Evolutionary conservation across 1,284 basidiomycete genomes (phyloP).

Genomic region (Cryptococcus sp.): DNA sequence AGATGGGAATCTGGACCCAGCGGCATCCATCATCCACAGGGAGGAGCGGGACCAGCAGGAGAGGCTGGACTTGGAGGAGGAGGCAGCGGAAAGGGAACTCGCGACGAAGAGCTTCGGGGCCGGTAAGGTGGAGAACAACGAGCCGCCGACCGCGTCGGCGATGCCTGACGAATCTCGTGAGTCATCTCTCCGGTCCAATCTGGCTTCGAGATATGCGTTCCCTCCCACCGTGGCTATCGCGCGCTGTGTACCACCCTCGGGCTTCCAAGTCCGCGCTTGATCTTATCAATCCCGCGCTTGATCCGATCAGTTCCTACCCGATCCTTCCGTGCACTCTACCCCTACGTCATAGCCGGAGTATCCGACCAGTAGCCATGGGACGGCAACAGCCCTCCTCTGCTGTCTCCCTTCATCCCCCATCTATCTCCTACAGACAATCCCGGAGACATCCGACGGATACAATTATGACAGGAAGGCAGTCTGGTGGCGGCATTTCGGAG

Average conservation of each 20-base stretch:
- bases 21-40: conserved; percentile 20
- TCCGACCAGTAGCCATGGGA: too few relatives aligned
- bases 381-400: too few relatives aligned
- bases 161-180: not conserved
- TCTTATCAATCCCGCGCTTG: too few relatives aligned
- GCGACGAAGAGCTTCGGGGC: not conserved
- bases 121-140: not conserved
- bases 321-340: too few relatives aligned
- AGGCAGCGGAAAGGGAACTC: conserved; percentile 30
- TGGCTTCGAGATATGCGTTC: not conserved
- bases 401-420: too few relatives aligned
- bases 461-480: too few relatives aligned
- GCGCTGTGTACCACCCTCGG: not conserved
- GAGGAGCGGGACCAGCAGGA: conserved; percentile 38
- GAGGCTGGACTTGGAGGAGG: conserved; percentile 42
- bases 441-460: too few relatives aligned
- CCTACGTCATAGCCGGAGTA: too few relatives aligned
- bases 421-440: too few relatives aligned
- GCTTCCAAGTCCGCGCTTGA: too few relatives aligned
- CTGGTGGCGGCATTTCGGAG: too few relatives aligned
- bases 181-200: not conserved
- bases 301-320: too few relatives aligned
- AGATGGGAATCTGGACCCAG: conserved; percentile 32
- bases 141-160: not conserved
- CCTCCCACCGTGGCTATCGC: not conserved